phyloP scores from a whole-genome alignment of 1,284 basidiomycete species.

The Lentinula novae-zelandiae region DNA sequence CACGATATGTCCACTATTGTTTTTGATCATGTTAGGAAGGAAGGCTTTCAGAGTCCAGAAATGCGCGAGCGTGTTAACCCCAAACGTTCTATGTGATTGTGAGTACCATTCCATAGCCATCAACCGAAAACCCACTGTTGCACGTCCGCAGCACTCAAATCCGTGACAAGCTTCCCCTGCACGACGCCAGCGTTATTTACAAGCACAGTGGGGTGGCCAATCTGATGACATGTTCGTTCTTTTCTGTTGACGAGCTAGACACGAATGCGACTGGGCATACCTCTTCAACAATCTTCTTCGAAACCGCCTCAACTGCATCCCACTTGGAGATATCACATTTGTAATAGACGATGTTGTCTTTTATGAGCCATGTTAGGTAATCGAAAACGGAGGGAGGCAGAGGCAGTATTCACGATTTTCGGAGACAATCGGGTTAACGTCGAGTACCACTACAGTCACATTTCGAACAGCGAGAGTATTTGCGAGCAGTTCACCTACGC shows the following conservation, averaged over 20 bases:
- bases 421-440: constrained; percentile 71
- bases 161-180: constrained; percentile 82
- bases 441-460: constrained; percentile 82
- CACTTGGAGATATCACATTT: constrained; percentile 89
- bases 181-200: constrained; percentile 97
- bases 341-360: constrained; percentile 80
- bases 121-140: constrained; percentile 54
- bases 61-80: constrained; percentile 84
- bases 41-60: constrained; percentile 93
- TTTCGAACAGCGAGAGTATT: constrained; percentile 79
- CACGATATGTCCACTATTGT: constrained; percentile 82
- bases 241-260: too few relatives aligned
- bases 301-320: constrained; percentile 72
- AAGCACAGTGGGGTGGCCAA: constrained; percentile 86
- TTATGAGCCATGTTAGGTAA: constrained; percentile 1
- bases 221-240: constrained; percentile 34
- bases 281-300: constrained; percentile 72
- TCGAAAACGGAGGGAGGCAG: not conserved
- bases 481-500: constrained; percentile 83
- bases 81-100: constrained; percentile 67
- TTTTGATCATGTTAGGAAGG: constrained; percentile 84
- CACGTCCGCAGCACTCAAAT: constrained; percentile 75
- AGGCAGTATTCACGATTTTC: constrained; percentile 59
- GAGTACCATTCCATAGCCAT: constrained; percentile 7
- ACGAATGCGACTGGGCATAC: constrained; percentile 33